These are phyloP conservation scores for Nicotiana paniculata DNA, from an alignment of 257 asterid species.

Conservation along the genomic window DNA sequence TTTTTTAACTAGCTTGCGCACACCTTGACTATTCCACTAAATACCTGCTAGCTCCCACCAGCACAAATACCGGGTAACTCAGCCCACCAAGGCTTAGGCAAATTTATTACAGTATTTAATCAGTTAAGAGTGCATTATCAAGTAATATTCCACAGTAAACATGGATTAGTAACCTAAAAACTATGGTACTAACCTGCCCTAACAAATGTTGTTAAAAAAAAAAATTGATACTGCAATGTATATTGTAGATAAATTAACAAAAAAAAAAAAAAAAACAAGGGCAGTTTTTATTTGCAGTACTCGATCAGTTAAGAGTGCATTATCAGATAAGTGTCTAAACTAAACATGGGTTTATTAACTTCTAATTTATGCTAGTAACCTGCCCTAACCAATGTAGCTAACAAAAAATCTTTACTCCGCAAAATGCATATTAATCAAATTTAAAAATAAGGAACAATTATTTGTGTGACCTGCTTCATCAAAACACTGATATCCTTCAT, in stretches of 20 bases:
- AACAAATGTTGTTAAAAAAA: no score
- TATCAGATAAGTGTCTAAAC: neutral
- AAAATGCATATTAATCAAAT: neutral
- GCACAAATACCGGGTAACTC: no score
- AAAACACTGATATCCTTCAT: constrained; percentile 42
- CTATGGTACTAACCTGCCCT: neutral
- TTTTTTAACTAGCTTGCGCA: no score
- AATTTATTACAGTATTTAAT: no score
- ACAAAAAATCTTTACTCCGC: neutral
- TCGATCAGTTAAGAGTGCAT: neutral
- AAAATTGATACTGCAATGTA: no score
- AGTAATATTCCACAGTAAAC: neutral
- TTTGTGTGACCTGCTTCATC: constrained; percentile 56
- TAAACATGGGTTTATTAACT: neutral
- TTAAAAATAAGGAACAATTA: neutral
- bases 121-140: neutral
- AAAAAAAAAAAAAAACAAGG: no score
- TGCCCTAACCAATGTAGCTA: neutral
- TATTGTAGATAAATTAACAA: no score
- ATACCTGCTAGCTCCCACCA: no score
- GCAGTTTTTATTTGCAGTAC: no score
- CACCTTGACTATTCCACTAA: no score
- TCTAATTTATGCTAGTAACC: neutral
- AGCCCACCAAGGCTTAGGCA: no score
- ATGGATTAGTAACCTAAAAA: neutral